Evolutionary conservation across 2,329 filamentous ascomycete species (phyloP), one percentile per base, ranked within the genome.

Genomic region (Achaetomium macrosporum): DNA sequence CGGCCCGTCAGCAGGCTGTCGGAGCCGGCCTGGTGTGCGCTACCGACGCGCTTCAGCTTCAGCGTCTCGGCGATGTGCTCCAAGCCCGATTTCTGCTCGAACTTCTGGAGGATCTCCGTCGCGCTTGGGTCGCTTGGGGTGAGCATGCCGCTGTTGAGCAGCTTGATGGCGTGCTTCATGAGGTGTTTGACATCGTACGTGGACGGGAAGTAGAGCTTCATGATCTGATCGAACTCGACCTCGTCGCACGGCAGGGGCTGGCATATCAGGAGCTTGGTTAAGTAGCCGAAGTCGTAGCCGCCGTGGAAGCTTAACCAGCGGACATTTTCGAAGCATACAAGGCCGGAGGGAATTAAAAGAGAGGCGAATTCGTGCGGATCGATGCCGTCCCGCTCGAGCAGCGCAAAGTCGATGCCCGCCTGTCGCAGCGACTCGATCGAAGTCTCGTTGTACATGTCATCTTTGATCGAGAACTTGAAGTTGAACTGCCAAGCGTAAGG

Each of bases 401-500:
- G 80, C 50, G 81, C 77, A 60, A 99, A 96, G 68, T 97, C 90
- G 57, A 96, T 91, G n/a, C 93, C 93, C 2, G 90, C 89, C 64
- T 89, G 86, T 62, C 90, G 85, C 17, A 97, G 79, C 62, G 95
- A 90, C 59, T 93, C 87, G 61, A 96, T 96, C 15, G 90, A 96
- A 53, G 90, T 87, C 67, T 96, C 87, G 58, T 95, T 93, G 72
- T 95, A 97, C 93, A 99, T 99, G 71, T 99, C 93, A 37, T 92
- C 84, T 61, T 93, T 88, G 10, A 96, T 78, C 1, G 90, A 93
- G 70, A 97, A 99, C 63, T 91, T 87, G 73, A 99, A 99, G 76
- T 99, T 97, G 78, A 99, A 99, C 63, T 96, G 92, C 93, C 93
- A 99, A 16, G 92, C 95, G 66, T 88, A 95, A 15, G 89, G 92